Evolutionary conservation across 2,329 filamentous ascomycete genomes (phyloP), one percentile per base, ranked within the genome.

Genomic region (Neonectria ditissima): DNA sequence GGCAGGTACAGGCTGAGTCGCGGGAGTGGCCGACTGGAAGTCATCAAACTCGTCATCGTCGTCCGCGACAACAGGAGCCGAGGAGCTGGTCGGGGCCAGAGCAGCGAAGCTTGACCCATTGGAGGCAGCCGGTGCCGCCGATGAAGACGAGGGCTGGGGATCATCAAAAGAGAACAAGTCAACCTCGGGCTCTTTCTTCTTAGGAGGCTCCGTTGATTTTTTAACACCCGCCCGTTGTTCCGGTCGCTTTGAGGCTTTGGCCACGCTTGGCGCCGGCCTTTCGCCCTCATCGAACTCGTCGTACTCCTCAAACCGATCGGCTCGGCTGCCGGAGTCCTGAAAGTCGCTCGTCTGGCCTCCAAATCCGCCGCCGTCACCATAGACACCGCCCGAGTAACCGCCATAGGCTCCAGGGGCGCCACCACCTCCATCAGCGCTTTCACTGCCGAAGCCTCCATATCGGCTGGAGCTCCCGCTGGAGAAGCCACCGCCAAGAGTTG

Each of bases 21-120:
- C 82, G 4, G 91, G 87, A 3, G 91, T 83, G 14, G 95, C 95
- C 20, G 94, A 97, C 79, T 97, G 93, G 84, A 98, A 98, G 76
- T 99, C 96, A 76, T 98, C 96, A 75, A 98, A 98, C 67, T 97
- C 96, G 70, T 97, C 94, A 68, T 97, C 95, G 66, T 92, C 91
- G 55, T 88, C 89, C 44, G 80, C 74, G 45, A 80, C 76, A 16
- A 70, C 51, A 18, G 67, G 67, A 2, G 63, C 68, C 32, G 65
- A 65, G 54, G 57, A 57, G 56, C 66, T 70, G 55, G 69, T 64
- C 41, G 72, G 71, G 28, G 74, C 63, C 52, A 89, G 75, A 16
- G 83, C 79, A 47, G 82, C 82, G 52, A 89, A 70, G 14, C 81
- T 82, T 51, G 82, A 81, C 55, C 77, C 77, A 50, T 80, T 82